These are phyloP conservation scores for Aureobasidium sp. DNA, from an alignment of 2,329 filamentous ascomycete genomes.

Conservation along the genomic window DNA sequence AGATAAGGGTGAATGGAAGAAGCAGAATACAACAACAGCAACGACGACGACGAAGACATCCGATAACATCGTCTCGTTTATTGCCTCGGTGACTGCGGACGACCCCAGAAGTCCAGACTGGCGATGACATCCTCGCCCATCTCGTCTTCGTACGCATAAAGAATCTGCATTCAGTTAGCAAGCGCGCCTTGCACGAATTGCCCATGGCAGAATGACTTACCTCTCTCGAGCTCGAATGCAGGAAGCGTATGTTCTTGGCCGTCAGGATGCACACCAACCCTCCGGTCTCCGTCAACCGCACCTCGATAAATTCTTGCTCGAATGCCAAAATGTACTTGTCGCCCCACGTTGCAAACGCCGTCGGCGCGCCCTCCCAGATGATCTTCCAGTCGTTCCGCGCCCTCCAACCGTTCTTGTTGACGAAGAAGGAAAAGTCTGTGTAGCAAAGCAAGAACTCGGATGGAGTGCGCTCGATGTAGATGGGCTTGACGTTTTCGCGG, in stretches of 20 bases:
- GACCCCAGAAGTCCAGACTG: constrained; percentile 88
- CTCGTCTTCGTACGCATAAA: constrained; percentile 97
- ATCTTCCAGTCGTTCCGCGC: constrained; percentile 95
- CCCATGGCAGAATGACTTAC: constrained; percentile 43
- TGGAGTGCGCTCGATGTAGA: constrained; percentile 94
- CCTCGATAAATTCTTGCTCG: constrained; percentile 94
- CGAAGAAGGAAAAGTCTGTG: constrained; percentile 97
- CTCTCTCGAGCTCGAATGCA: constrained; percentile 95
- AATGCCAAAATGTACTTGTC: constrained; percentile 90
- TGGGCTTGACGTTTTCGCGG: constrained; percentile 86
- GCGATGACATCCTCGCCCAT: constrained; percentile 86
- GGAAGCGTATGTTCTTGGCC: constrained; percentile 92
- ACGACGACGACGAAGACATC: background rate
- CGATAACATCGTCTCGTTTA: background rate
- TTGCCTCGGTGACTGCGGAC: constrained; percentile 17
- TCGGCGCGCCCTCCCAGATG: constrained; percentile 90
- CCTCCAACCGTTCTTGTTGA: constrained; percentile 96
- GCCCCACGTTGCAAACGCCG: constrained; percentile 87
- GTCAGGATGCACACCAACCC: constrained; percentile 89
- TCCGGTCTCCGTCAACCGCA: constrained; percentile 88
- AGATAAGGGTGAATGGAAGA: background rate
- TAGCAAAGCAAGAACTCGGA: constrained; percentile 98
- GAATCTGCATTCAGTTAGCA: constrained; percentile 52
- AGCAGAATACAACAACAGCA: constrained; percentile 3
- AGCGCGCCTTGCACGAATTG: background rate